Base-by-base conservation (phyloP, 768 basidiomycete genomes). In the Calocybe cyanea region DNA sequence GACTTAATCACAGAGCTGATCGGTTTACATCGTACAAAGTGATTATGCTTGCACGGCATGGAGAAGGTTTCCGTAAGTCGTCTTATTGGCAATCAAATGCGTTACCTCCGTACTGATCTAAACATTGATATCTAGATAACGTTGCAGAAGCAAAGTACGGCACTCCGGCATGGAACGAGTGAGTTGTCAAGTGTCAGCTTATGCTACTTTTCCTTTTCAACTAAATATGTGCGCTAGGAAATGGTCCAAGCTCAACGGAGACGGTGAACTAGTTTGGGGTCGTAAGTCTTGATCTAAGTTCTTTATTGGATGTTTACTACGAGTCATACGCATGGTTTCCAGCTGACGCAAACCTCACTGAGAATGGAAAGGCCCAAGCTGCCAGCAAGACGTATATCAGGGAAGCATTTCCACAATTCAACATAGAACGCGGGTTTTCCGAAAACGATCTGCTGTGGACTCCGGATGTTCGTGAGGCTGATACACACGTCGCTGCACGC, bases 201-300 rank as follows among this genome's bases (percentile, higher is more conserved):
- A 6, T 14, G 7, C 34, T n/a, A 6, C 11, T 4, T 11, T 18
- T 18, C 10, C 11, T 18, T 34, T 31, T 37, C 24, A 32, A 39
- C 8, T 8, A 5, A 32, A 19, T 2, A n/a, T n/a, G n/a, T n/a
- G 18, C 25, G 4, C 2, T 43, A 86, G 85, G 9, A 59, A 82
- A 52, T 87, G 78, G 79, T 72, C 82, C 2, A 81, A 73, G 54
- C 57, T 81, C 7, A 63, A 84, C 38, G 81, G 81, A 0, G 83
- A 91, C 50, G 82, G 68, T 10, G 75, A 84, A 42, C 62, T 87
- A 3, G 64, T 63, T 1, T 91, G 87, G 87, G 88, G 88, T 20
- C 87, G 84, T 85, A 55, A 53, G 84, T 75, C 24, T 24, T 23
- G n/a, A 14, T 25, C 23, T n/a, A n/a, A n/a, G n/a, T 23, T 18